Evolutionary conservation across 2,329 filamentous ascomycete genomes (phyloP).

Genomic region (Monosporascus ibericus): DNA sequence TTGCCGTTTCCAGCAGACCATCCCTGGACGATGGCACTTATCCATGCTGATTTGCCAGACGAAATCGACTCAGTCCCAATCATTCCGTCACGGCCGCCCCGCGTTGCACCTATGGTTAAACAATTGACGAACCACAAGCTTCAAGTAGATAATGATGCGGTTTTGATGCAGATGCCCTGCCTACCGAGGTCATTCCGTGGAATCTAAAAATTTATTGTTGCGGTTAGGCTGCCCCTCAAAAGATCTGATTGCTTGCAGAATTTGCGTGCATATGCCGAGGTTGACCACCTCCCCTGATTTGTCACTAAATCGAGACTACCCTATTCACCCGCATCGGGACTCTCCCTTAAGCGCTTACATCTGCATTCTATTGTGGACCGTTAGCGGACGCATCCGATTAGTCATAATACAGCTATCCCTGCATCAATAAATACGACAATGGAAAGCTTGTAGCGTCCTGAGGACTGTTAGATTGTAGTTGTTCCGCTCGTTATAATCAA

Average conservation of each 20-base stretch:
- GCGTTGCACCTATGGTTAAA: conserved; percentile 9
- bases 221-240: not conserved
- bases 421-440: no score
- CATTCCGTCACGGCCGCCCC: conserved; percentile 7
- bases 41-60: conserved; percentile 9
- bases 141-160: conserved; percentile 10
- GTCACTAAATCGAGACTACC: no score
- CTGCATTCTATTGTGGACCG: no score
- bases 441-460: no score
- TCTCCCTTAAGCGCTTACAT: no score
- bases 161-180: conserved; percentile 14
- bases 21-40: conserved; percentile 10
- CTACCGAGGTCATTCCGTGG: not conserved
- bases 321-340: no score
- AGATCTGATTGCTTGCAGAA: no score
- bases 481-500: no score
- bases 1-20: conserved; percentile 17
- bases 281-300: no score
- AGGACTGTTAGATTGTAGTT: no score
- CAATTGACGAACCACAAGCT: conserved; percentile 16
- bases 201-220: not conserved
- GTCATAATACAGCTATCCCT: no score
- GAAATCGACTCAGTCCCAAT: conserved; percentile 14
- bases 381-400: no score
- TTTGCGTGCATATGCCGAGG: not conserved